Evolutionary conservation across 805 yeast species (phyloP), one percentile per base, ranked within the genome.

Genomic region (Isabelozyma gotoi): DNA sequence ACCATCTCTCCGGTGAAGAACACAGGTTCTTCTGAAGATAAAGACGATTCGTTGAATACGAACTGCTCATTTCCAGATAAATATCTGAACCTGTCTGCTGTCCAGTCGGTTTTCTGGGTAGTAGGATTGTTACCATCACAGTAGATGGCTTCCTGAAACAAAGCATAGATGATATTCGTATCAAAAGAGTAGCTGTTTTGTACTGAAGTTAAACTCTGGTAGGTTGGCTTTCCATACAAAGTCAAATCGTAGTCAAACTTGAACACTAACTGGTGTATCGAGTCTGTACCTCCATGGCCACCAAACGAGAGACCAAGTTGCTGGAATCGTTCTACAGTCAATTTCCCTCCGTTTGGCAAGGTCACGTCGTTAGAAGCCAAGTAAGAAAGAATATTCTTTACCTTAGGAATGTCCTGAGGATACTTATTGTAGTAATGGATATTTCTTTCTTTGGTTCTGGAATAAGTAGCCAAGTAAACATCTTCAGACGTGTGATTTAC

Each of bases 81-180:
- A 33, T 58, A 52, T 47, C 75, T 59, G 38, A 60, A 46, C 38
- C 73, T 59, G 12, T 74, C 72, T 2, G 82, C 83, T 5, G 77
- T 57, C 85, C 85, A 80, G 39, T 67, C 49, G 4, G 77, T 62
- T 7, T 41, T 42, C 38, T 31, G 43, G 7, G 42, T 18, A 11
- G 12, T 20, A 7, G 36, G 8, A 34, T 47, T 42, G 36, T 46
- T 46, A 0, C 78, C 76, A 49, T 77, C 80, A 46, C 76, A 63
- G 55, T 80, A 80, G 12, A 81, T 79, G 5, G 82, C 79, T 48
- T 80, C 85, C 53, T 79, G 84, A 49, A 79, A 72, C 33, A 81
- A 62, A 2, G 80, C 79, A 51, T 80, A 80, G 14, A 81, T 51
- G 21, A 76, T 59, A 48, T 80, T 80, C 3, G 84, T 73, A 45